Base-by-base conservation (phyloP, 192 early-diverging fungal genomes). In the Coemansia sp. region DNA sequence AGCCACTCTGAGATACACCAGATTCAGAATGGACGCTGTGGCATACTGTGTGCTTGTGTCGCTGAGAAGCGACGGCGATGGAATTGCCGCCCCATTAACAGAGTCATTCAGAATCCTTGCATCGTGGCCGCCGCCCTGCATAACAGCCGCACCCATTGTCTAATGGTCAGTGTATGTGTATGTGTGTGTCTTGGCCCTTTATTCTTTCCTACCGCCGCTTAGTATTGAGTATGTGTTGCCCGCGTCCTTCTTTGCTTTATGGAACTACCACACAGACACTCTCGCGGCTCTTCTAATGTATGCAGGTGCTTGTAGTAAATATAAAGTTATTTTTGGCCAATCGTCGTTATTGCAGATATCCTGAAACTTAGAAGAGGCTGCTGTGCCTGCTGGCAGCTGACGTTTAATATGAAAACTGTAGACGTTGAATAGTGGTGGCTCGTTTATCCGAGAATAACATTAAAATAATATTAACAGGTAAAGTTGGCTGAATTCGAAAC, bases 131-230 rank as follows among this genome's bases (percentile, higher is more conserved):
- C 41, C 36, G 37, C 40, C 15, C 8, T 45, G 25, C 17, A 23
- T 30, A 54, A 33, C 20, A 54, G 52, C 52, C 29, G 19, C 52
- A 30, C 6, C 55, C 55, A 40, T 40, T 57, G 55, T 57, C 3
- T 30, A 54, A n/a, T 33, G 13, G 4, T 31, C 33, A 3, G 19
- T 25, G 7, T n/a, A n/a, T n/a, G n/a, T n/a, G n/a, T n/a, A n/a
- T n/a, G n/a, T n/a, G n/a, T n/a, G n/a, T n/a, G n/a, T n/a, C n/a
- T n/a, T n/a, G n/a, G n/a, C n/a, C n/a, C n/a, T n/a, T n/a, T n/a
- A n/a, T n/a, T n/a, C n/a, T n/a, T n/a, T n/a, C n/a, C n/a, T n/a
- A n/a, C n/a, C n/a, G n/a, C n/a, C n/a, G n/a, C n/a, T n/a, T n/a
- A n/a, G n/a, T n/a, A n/a, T n/a, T n/a, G n/a, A n/a, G n/a, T n/a